Conservation (phyloP, 345 rosid genomes). For the Rhodamnia rubescens region DNA sequence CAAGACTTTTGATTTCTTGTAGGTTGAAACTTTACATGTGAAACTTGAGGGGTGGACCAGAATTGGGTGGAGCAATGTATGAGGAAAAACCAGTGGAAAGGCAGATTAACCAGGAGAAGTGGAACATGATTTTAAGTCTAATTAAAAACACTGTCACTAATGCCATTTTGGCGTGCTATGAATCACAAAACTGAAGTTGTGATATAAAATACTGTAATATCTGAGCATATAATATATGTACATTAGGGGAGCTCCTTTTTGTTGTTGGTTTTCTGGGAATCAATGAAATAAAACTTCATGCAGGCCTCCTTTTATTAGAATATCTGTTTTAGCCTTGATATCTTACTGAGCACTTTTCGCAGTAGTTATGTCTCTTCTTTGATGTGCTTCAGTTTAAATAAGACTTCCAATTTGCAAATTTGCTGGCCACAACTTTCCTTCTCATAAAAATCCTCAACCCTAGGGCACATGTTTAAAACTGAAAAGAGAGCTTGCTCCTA, state of each 20-base stretch:
- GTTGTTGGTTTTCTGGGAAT: not conserved
- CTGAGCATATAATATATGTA: not conserved
- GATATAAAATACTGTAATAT: not conserved
- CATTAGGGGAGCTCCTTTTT: not conserved
- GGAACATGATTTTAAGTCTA: not conserved
- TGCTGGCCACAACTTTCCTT: not conserved
- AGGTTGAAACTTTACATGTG: not conserved
- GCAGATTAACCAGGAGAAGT: not conserved
- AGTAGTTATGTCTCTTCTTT: not conserved
- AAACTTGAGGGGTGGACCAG: not conserved
- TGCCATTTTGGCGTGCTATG: not conserved
- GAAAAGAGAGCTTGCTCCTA: not conserved
- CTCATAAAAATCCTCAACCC: not conserved
- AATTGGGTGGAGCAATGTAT: not conserved
- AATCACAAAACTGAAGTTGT: not conserved
- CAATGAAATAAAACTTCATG: not conserved
- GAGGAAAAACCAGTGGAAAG: not conserved
- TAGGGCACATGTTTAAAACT: not conserved
- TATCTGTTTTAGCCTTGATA: not conserved
- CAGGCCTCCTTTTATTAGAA: not conserved
- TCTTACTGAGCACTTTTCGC: not conserved
- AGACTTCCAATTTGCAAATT: not conserved
- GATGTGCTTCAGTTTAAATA: not conserved
- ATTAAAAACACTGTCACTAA: not conserved
- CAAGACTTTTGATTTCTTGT: not conserved